phyloP scores from a whole-genome alignment of 805 yeast genomes.

The Myxozyma kluyveri region DNA sequence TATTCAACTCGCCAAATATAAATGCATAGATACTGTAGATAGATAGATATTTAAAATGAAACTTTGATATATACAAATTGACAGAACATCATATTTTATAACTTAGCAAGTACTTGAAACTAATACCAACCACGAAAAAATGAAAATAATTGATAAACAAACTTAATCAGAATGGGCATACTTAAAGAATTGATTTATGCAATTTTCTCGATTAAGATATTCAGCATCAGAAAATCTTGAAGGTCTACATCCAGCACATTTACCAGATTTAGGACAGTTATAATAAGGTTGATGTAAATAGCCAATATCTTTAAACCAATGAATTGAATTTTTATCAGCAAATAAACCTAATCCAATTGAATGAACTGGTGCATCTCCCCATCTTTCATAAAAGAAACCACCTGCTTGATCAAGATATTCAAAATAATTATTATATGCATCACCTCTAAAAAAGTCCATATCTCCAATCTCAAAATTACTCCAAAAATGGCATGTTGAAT shows the following conservation, averaged over 20 bases:
- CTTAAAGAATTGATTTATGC: slow-evolving; percentile 68
- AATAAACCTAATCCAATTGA: slow-evolving; percentile 71
- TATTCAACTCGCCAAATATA: too few species aligned
- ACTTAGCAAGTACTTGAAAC: too few species aligned
- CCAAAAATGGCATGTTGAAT: slow-evolving; percentile 85
- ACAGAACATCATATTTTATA: too few species aligned
- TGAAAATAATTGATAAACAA: background rate
- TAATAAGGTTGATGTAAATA: slow-evolving; percentile 71
- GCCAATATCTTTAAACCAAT: slow-evolving; percentile 87
- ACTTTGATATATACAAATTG: too few species aligned
- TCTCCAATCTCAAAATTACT: slow-evolving; percentile 83
- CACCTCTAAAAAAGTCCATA: slow-evolving; percentile 72
- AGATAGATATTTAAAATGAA: too few species aligned
- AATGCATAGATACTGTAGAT: too few species aligned
- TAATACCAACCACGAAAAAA: too few species aligned
- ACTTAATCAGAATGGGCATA: slow-evolving; percentile 26
- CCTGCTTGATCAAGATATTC: slow-evolving; percentile 63
- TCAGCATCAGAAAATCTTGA: slow-evolving; percentile 56
- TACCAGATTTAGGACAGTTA: slow-evolving; percentile 66
- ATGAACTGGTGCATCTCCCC: slow-evolving; percentile 95
- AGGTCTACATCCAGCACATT: slow-evolving; percentile 50
- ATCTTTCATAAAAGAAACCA: slow-evolving; percentile 83
- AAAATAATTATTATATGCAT: slow-evolving; percentile 65
- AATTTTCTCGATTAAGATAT: slow-evolving; percentile 63
- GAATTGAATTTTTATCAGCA: slow-evolving; percentile 62